Evolutionary conservation across 805 yeast genomes (phyloP).

Genomic region (Yarrowia yakushimensis): DNA sequence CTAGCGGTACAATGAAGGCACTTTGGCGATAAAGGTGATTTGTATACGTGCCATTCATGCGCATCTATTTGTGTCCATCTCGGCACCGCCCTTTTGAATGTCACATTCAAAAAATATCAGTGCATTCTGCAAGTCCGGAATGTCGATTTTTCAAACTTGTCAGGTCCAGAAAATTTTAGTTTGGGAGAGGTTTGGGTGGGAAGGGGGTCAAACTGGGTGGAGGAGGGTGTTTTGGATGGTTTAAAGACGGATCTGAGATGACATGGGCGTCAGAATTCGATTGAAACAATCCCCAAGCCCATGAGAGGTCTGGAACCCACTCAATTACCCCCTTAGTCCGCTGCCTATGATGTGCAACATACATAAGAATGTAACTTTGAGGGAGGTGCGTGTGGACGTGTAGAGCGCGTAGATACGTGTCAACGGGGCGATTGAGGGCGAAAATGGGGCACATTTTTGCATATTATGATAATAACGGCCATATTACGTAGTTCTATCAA

Average conservation of each 20-base stretch:
- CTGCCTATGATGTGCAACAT: neutral
- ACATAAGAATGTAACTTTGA: slow-evolving; percentile 19
- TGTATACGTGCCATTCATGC: no score
- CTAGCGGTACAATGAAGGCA: no score
- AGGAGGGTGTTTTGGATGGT: no score
- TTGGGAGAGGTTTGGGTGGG: neutral
- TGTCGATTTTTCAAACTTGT: neutral
- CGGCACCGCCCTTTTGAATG: no score
- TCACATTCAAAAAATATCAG: neutral
- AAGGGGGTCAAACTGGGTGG: neutral
- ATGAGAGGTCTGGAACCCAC: no score
- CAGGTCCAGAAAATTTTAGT: neutral
- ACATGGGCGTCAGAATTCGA: no score
- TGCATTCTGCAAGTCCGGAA: neutral
- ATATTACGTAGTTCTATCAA: no score
- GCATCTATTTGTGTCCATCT: no score
- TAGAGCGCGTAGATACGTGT: neutral
- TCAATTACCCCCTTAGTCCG: no score
- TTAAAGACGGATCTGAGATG: no score
- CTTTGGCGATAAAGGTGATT: no score
- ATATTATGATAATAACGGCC: neutral
- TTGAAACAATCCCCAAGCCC: no score
- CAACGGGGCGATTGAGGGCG: neutral
- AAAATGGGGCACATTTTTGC: neutral
- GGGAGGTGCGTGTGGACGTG: slow-evolving; percentile 21